Base-by-base conservation (phyloP, 2,329 filamentous ascomycete genomes). In the Scedosporium dehoogii region DNA sequence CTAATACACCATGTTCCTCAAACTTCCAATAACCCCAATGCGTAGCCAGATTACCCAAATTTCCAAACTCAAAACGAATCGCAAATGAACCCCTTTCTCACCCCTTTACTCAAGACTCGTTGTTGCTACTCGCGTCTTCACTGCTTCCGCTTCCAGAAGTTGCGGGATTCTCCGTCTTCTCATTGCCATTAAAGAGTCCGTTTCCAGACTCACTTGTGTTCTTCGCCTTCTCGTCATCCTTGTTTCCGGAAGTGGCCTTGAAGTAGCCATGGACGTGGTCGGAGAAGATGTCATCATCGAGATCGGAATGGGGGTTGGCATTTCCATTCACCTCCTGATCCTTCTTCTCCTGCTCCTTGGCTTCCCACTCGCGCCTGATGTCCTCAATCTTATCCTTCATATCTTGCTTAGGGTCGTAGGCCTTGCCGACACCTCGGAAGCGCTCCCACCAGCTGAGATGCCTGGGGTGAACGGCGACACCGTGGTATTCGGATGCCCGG, bases 401-500 rank as follows among this genome's bases (percentile, higher is more conserved):
- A 79, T 97, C 93, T 59, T 87, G 78, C 65, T 90, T 86, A 6
- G 92, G 85, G 74, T 97, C 80, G 78, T 97, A 97, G 72, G 83
- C 73, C 80, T 94, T 96, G 74, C 88, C 86, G 18, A 89, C 82
- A 60, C 91, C 92, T 62, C 84, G 82, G 66, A 90, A 74, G 65
- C 91, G 87, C 81, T 97, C 93, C 89, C 91, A 97, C 60, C 92
- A 73, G 6, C 89, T 93, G 66, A 97, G 78, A 72, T 97, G 93
- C 73, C 89, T 85, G 58, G 91, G 88, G 80, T 97, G 92, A 64
- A 97, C 86, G 64, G 93, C 93, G 61, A 96, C 87, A 67, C 93
- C 93, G 76, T 96, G 92, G 79, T 97, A 97, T 58, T 97, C 91
- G 33, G 85, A 65, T 67, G 87, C 87, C 64, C 86, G 85, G 65